phyloP scores from a whole-genome alignment of 2,329 filamentous ascomycete species.

The Coleophoma eucalyptorum region DNA sequence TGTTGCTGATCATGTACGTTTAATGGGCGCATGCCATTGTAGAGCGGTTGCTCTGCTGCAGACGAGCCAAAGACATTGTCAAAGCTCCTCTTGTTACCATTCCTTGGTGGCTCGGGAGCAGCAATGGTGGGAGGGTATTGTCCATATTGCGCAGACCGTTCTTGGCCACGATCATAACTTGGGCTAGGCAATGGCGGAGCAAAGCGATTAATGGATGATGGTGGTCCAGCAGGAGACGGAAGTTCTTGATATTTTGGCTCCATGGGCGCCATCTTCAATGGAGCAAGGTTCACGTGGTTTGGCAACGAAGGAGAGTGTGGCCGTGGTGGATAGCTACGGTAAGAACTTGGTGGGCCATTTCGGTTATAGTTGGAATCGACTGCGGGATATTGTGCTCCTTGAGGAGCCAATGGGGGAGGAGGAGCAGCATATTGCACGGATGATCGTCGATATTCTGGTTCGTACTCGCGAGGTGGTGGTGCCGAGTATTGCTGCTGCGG shows the following conservation, averaged over 20 bases:
- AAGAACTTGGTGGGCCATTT: slow-evolving; percentile 3
- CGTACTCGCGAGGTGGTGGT: slow-evolving; percentile 11
- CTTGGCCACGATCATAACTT: slow-evolving; percentile 9
- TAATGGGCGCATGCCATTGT: slow-evolving; percentile 38
- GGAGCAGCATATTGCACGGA: slow-evolving; percentile 8
- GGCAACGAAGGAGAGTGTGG: slow-evolving; percentile 8
- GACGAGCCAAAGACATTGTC: slow-evolving; percentile 20
- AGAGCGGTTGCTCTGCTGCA: slow-evolving; percentile 28
- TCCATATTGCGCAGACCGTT: slow-evolving; percentile 12
- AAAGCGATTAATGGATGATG: slow-evolving; percentile 8
- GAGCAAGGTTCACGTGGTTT: slow-evolving; percentile 8
- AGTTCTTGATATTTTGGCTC: slow-evolving; percentile 14
- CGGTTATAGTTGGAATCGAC: slow-evolving; percentile 12
- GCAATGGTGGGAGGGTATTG: slow-evolving; percentile 13
- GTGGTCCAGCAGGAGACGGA: slow-evolving; percentile 18
- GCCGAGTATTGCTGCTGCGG: slow-evolving; percentile 7
- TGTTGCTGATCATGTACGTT: slow-evolving; percentile 11
- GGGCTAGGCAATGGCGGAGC: slow-evolving; percentile 12
- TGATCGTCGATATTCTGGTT: slow-evolving; percentile 15
- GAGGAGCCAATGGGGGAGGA: not conserved
- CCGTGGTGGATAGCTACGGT: slow-evolving; percentile 7
- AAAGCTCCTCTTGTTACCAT: slow-evolving; percentile 20
- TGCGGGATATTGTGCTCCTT: slow-evolving; percentile 8
- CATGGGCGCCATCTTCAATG: slow-evolving; percentile 8
- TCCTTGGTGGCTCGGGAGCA: slow-evolving; percentile 13